Base-by-base conservation (phyloP, 768 basidiomycete species). In the Cystobasidiopsis lactophilus region DNA sequence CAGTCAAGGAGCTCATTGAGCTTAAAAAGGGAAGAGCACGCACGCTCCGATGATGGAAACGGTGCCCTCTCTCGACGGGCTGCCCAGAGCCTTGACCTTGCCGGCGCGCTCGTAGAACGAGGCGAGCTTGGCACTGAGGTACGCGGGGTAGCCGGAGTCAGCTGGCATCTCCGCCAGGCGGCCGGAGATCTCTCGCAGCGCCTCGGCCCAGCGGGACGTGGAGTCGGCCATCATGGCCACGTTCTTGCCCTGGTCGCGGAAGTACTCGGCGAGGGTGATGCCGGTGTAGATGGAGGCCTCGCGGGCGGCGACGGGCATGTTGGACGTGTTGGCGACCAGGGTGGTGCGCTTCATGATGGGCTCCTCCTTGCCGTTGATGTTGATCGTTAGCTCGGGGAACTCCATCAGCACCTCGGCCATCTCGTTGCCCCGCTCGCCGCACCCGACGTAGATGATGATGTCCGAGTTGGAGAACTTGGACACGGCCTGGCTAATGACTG, bases 291-390 rank as follows among this genome's bases (percentile, higher is more conserved):
- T 96, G 19, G 91, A 95, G 3, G 93, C 93, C 69, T 98, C 93
- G 59, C 93, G 85, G 40, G 93, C 93, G 40, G 93, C 93, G 61
- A 98, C 93, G 60, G 93, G 93, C 93, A 98, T 98, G 72, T 96
- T 96, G 46, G 93, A 98, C 2, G 93, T 98, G 67, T 98, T 98
- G 59, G 93, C 93, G 56, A 98, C 89, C 23, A 98, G 77, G 14
- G 89, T 85, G 0, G 93, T 98, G 55, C 93, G 89, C 70, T 98
- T 98, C 93, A 98, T 98, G 73, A 98, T 96, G 31, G 93, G 93
- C 67, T 98, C 93, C 74, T 89, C 79, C 48, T 86, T 85, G 29
- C 71, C 71, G 58, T 82, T 78, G 51, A 91, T 71, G 48, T 93
- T 86, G 80, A 95, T 83, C 1, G 82, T 85, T 29, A 98, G 73